These are phyloP conservation scores for Hygrophila difformis DNA, from an alignment of 257 asterid genomes.

Conservation along the genomic window DNA sequence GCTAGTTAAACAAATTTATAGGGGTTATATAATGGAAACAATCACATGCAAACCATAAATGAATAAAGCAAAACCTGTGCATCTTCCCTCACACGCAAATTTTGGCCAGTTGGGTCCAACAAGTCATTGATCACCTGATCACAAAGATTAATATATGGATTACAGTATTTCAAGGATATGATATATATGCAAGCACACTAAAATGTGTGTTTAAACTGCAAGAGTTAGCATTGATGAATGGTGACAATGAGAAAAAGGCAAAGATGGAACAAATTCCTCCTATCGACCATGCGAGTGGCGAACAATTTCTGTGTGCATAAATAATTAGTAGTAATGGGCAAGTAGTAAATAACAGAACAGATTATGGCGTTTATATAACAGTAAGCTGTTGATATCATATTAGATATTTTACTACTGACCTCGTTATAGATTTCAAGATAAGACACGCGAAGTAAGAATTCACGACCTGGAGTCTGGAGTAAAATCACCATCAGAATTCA, in stretches of 20 bases:
- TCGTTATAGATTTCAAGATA: constrained; percentile 94
- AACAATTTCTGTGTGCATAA: constrained; percentile 2
- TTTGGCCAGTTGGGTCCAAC: constrained; percentile 92
- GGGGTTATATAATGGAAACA: constrained; percentile 2
- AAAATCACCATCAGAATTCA: constrained; percentile 14
- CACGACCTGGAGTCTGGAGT: constrained; percentile 92
- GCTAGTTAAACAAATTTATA: no score
- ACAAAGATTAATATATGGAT: constrained; percentile 5
- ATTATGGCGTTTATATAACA: constrained; percentile 29
- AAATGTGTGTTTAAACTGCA: neutral
- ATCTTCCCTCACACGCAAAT: constrained; percentile 83
- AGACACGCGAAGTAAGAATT: constrained; percentile 89
- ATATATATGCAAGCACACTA: neutral
- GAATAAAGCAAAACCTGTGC: constrained; percentile 39
- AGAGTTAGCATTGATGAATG: neutral
- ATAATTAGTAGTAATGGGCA: neutral
- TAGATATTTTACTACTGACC: constrained; percentile 37
- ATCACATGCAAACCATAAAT: constrained; percentile 4
- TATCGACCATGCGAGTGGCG: no score
- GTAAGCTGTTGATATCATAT: neutral
- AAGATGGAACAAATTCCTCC: neutral
- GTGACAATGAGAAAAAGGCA: constrained; percentile 2
- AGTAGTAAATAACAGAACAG: neutral
- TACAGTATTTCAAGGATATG: constrained; percentile 10
- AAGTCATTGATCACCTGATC: constrained; percentile 86